These are phyloP conservation scores for Cenococcum geophilum DNA, from an alignment of 495 filamentous ascomycete species.

Conservation along the genomic window DNA sequence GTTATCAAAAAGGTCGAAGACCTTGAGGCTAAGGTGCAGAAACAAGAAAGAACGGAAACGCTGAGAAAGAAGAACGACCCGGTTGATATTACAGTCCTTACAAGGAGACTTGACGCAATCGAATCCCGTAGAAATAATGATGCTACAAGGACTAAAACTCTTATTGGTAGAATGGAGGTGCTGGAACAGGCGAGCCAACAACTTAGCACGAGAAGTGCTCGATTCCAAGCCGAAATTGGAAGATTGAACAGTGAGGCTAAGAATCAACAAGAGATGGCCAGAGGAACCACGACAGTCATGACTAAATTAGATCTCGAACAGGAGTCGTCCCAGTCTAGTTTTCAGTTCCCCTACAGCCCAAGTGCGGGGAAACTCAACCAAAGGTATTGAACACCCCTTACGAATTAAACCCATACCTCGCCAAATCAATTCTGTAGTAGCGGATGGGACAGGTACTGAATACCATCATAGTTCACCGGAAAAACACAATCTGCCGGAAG, in stretches of 20 bases:
- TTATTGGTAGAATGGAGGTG: conserved; percentile 6
- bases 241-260: not conserved
- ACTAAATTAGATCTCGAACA: conserved; percentile 2
- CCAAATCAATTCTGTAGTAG: not conserved
- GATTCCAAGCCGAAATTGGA: not conserved
- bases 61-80: conserved; percentile 12
- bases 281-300: not conserved
- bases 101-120: conserved; percentile 11
- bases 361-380: not conserved
- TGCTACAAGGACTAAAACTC: not conserved
- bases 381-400: not conserved
- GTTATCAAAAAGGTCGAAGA: conserved; percentile 7
- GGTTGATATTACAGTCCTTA: conserved; percentile 6
- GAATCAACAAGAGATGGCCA: not conserved
- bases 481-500: too few species aligned
- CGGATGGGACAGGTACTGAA: not conserved
- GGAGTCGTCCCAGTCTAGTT: not conserved
- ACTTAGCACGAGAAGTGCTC: not conserved
- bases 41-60: conserved; percentile 1
- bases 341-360: conserved; percentile 11
- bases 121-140: conserved; percentile 11
- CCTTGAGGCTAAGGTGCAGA: conserved; percentile 4
- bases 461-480: not conserved
- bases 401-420: not conserved
- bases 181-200: conserved; percentile 9